phyloP scores from a whole-genome alignment of 2,329 filamentous ascomycete species.

The Ceratocystis papillata region DNA sequence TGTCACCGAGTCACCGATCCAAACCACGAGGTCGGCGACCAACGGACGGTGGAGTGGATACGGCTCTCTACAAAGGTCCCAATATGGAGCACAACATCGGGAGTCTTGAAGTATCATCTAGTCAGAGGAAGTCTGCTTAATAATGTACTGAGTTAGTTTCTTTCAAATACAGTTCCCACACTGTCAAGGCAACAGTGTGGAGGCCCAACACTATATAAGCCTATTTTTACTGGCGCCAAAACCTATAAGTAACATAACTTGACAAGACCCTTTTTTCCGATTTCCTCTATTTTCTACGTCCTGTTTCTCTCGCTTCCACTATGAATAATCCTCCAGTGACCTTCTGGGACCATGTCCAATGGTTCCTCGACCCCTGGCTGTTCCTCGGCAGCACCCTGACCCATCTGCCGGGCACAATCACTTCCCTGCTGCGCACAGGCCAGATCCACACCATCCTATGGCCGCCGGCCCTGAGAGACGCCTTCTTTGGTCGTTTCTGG shows the following conservation, averaged over 20 bases:
- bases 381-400: conserved; percentile 42
- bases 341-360: conserved; percentile 26
- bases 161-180: neutral
- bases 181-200: neutral
- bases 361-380: conserved; percentile 40
- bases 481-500: conserved; percentile 56
- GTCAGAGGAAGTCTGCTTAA: too few species aligned
- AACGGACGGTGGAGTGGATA: too few species aligned
- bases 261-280: too few species aligned
- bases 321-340: conserved; percentile 19
- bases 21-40: too few species aligned
- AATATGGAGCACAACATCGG: neutral
- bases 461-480: conserved; percentile 35
- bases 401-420: conserved; percentile 44
- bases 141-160: neutral
- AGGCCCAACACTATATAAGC: neutral
- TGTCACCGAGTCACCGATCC: too few species aligned
- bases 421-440: conserved; percentile 33
- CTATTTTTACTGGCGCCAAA: neutral
- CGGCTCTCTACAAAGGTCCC: neutral
- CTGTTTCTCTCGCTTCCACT: neutral
- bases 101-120: too few species aligned
- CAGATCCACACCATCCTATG: conserved; percentile 35
- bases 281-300: neutral
- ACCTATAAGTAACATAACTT: neutral